Conservation (phyloP, 2,329 filamentous ascomycete genomes). For the Colletotrichum somersetense region DNA sequence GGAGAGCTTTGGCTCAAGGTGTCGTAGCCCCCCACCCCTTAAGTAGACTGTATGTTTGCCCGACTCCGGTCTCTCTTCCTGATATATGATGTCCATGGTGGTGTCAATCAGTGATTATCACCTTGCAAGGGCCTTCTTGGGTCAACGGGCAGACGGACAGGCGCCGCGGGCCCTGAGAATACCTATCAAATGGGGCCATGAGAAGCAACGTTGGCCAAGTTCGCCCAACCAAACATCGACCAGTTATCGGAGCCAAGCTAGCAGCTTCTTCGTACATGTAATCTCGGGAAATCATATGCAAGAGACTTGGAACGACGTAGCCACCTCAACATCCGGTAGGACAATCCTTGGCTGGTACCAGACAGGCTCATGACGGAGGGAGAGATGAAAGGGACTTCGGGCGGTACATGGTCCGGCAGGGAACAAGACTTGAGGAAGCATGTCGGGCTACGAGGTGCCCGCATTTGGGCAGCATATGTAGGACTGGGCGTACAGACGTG, state of each 20-base stretch:
- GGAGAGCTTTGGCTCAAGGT: conserved; percentile 15
- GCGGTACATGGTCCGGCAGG: conserved; percentile 23
- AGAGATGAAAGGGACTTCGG: conserved; percentile 22
- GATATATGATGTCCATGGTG: conserved; percentile 38
- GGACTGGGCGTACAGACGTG: conserved; percentile 9
- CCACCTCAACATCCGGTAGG: conserved; percentile 47
- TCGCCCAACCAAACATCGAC: conserved; percentile 54
- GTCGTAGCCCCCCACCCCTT: conserved; percentile 34
- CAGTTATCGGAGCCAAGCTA: conserved; percentile 51
- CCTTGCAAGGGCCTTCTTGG: conserved; percentile 37
- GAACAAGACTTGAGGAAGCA: conserved; percentile 9
- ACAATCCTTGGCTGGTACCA: conserved; percentile 43
- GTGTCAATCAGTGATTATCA: conserved; percentile 42
- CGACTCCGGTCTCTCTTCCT: conserved; percentile 16
- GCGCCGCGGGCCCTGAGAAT: conserved; percentile 28
- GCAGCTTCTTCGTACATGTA: conserved; percentile 42
- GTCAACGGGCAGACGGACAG: conserved; percentile 39
- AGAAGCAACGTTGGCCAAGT: conserved; percentile 25
- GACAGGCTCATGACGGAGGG: conserved; percentile 14
- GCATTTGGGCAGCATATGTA: conserved; percentile 33
- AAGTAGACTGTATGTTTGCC: conserved; percentile 35
- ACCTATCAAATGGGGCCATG: conserved; percentile 28
- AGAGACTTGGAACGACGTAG: conserved; percentile 48
- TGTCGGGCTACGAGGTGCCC: conserved; percentile 28
- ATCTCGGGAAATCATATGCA: conserved; percentile 55